Evolutionary conservation across 805 yeast species (phyloP).

Genomic region (Teunomyces stri): DNA sequence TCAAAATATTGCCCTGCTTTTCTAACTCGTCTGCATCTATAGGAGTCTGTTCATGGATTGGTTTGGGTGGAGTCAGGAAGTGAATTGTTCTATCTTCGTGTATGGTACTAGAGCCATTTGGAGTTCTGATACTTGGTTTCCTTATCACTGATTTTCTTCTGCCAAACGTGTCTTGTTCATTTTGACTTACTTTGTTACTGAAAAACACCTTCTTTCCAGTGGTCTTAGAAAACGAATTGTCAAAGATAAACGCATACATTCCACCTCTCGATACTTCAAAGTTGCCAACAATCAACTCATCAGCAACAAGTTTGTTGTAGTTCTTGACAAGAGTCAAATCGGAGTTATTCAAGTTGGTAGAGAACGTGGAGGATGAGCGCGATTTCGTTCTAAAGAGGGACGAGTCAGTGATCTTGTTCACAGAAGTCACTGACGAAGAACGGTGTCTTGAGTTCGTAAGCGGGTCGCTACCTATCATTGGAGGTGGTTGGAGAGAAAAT

Average conservation of each 20-base stretch:
- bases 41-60: constrained; percentile 7
- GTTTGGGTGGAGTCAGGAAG: not conserved
- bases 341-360: constrained; percentile 35
- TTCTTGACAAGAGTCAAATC: constrained; percentile 54
- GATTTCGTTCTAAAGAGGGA: constrained; percentile 32
- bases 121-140: not conserved
- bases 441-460: constrained; percentile 1
- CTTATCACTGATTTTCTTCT: not conserved
- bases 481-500: constrained; percentile 9
- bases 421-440: constrained; percentile 28
- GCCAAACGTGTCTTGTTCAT: not conserved
- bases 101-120: not conserved
- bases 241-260: constrained; percentile 83
- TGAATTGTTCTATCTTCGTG: not conserved
- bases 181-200: constrained; percentile 30
- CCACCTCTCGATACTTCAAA: constrained; percentile 63
- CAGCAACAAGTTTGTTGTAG: constrained; percentile 50
- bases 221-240: constrained; percentile 85
- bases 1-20: constrained; percentile 14
- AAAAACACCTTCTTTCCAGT: constrained; percentile 79
- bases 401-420: constrained; percentile 33
- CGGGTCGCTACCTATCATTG: not conserved
- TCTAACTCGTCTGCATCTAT: constrained; percentile 3
- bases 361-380: constrained; percentile 37
- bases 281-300: constrained; percentile 61